Percentiles rank a stretch among this genome's conserved stretches.
Evolutionary conservation across 2,329 filamentous ascomycete genomes (phyloP).

Genomic region (Claviceps arundinis): DNA sequence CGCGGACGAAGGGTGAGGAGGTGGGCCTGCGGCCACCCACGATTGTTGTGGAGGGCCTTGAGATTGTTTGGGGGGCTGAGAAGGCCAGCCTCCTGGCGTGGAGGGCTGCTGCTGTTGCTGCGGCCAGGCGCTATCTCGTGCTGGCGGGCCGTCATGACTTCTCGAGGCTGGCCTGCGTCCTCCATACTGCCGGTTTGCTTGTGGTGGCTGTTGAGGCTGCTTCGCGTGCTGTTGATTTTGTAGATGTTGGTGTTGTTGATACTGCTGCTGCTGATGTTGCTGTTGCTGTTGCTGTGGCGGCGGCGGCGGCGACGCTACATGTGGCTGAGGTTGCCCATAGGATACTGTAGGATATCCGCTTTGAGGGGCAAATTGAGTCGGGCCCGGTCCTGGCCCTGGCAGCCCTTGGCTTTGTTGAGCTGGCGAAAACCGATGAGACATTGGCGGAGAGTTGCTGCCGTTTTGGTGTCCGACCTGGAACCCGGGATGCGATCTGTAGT

Average conservation of each 20-base stretch:
- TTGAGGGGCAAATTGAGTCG: conserved; percentile 28
- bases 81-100: conserved; percentile 15
- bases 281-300: conserved; percentile 25
- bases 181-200: conserved; percentile 13
- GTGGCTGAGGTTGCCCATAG: conserved; percentile 24
- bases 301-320: conserved; percentile 38
- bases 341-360: conserved; percentile 27
- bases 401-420: conserved; percentile 22
- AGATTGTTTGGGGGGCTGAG: conserved; percentile 17
- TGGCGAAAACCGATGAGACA: conserved; percentile 31
- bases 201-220: not conserved
- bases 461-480: conserved; percentile 22
- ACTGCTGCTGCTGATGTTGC: conserved; percentile 31
- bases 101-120: conserved; percentile 10
- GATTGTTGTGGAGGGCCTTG: conserved; percentile 22
- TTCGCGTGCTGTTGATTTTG: conserved; percentile 10
- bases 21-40: conserved; percentile 13
- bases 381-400: not conserved
- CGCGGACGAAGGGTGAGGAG: conserved; percentile 6
- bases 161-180: conserved; percentile 31
- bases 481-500: conserved; percentile 29
- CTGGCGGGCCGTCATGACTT: conserved; percentile 27
- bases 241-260: conserved; percentile 18
- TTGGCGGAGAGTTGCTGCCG: conserved; percentile 33
- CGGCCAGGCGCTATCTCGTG: conserved; percentile 22